phyloP scores from a whole-genome alignment of 768 basidiomycete species.

The Fomitopsis serialis region DNA sequence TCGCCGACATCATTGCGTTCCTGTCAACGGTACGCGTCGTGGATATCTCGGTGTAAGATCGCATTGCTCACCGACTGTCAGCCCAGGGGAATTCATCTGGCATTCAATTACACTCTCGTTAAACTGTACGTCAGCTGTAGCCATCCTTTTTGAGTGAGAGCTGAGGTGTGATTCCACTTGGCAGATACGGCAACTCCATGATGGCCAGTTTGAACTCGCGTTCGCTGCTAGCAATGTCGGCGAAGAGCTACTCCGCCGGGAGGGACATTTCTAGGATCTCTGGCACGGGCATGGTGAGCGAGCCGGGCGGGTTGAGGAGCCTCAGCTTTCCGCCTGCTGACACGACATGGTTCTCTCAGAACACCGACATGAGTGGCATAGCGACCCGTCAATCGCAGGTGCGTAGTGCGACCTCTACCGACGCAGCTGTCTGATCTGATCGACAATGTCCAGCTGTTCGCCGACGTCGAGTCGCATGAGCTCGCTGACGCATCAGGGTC shows the following conservation, averaged over 20 bases:
- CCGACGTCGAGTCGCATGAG: neutral
- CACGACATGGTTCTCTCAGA: neutral
- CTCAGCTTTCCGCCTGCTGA: neutral
- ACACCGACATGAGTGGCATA: neutral
- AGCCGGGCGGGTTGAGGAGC: neutral
- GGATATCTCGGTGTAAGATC: neutral
- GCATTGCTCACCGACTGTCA: neutral
- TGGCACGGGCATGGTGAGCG: neutral
- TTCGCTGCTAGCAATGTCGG: neutral
- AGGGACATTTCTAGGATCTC: neutral
- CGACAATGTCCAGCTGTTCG: neutral
- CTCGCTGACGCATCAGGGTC: neutral
- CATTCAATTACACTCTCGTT: constrained; percentile 26
- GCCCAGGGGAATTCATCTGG: neutral
- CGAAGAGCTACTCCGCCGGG: neutral
- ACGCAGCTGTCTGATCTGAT: neutral
- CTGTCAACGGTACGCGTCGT: constrained; percentile 4
- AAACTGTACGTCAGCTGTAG: constrained; percentile 18
- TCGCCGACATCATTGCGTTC: constrained; percentile 23
- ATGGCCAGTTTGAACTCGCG: constrained; percentile 29
- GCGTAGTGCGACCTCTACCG: neutral
- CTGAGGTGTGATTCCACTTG: too few species aligned
- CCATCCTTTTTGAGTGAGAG: too few species aligned
- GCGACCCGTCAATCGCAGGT: neutral
- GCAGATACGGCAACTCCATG: constrained; percentile 26